phyloP scores from a whole-genome alignment of 495 filamentous ascomycete genomes.

The Penicillium macrosclerotiorum region DNA sequence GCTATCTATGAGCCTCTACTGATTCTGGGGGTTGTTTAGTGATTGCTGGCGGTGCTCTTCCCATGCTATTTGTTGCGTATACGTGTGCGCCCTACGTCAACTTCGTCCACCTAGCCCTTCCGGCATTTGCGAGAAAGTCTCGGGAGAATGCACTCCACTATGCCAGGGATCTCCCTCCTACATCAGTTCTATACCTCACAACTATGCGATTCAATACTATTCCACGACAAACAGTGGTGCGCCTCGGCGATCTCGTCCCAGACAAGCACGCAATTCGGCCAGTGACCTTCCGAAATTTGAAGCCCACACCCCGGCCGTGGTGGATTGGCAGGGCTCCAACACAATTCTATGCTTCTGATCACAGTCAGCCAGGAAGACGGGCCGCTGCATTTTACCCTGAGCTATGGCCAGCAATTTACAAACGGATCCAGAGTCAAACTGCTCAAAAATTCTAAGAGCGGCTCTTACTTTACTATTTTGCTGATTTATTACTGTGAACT shows the following conservation, averaged over 20 bases:
- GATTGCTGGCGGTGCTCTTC: constrained; percentile 57
- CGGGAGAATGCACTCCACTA: constrained; percentile 65
- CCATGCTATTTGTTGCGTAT: constrained; percentile 64
- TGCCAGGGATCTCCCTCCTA: constrained; percentile 57
- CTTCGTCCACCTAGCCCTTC: constrained; percentile 68
- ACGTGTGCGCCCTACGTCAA: constrained; percentile 67
- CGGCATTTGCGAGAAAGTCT: constrained; percentile 66
- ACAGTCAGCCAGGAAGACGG: constrained; percentile 33
- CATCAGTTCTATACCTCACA: constrained; percentile 63
- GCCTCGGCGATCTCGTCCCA: constrained; percentile 37
- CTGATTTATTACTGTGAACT: too few relatives aligned
- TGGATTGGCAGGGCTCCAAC: constrained; percentile 27
- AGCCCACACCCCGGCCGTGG: constrained; percentile 33
- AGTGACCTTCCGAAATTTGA: constrained; percentile 38
- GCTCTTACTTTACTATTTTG: too few relatives aligned
- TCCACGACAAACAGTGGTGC: constrained; percentile 38
- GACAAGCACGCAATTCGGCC: constrained; percentile 33
- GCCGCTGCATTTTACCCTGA: constrained; percentile 43
- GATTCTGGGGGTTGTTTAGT: constrained; percentile 35
- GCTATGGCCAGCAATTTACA: constrained; percentile 40
- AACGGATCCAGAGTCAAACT: constrained; percentile 31
- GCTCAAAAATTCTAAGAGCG: too few relatives aligned
- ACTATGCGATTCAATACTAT: constrained; percentile 62
- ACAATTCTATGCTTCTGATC: constrained; percentile 34
- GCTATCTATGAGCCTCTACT: neutral